phyloP scores from a whole-genome alignment of 306 rosid genomes.

The Casuarina cunninghamiana region DNA sequence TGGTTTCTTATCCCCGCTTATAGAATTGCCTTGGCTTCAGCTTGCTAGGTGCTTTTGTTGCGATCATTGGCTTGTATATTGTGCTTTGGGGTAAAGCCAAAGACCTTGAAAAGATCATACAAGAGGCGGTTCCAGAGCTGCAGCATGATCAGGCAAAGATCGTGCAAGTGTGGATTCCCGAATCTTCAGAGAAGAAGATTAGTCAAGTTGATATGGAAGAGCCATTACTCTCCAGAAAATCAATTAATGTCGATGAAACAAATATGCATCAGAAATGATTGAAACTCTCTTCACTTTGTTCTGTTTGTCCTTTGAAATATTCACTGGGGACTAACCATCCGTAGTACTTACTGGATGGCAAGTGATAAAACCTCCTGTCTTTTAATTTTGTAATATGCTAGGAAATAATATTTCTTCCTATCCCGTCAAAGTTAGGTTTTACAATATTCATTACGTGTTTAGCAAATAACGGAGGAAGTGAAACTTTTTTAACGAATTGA shows the following conservation, averaged over 20 bases:
- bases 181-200: not conserved
- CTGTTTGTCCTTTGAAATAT: not conserved
- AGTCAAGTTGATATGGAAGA: slow-evolving; percentile 48
- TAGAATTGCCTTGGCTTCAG: slow-evolving; percentile 34
- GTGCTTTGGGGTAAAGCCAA: slow-evolving; percentile 77
- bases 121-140: slow-evolving; percentile 24
- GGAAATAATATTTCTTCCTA: too few relatives aligned
- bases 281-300: slow-evolving; percentile 15
- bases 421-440: too few relatives aligned
- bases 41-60: slow-evolving; percentile 58
- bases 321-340: too few relatives aligned
- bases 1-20: not conserved
- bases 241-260: slow-evolving; percentile 24
- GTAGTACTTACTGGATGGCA: not conserved
- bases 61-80: slow-evolving; percentile 54
- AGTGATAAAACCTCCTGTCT: not conserved
- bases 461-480: too few relatives aligned
- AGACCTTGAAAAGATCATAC: slow-evolving; percentile 38
- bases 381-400: not conserved
- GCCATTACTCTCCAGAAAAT: slow-evolving; percentile 41
- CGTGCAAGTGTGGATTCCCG: not conserved
- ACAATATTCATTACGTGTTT: too few relatives aligned
- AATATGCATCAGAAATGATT: slow-evolving; percentile 19
- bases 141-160: slow-evolving; percentile 14
- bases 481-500: too few relatives aligned